Conservation (phyloP, 345 rosid genomes). For the Linum lewisii region DNA sequence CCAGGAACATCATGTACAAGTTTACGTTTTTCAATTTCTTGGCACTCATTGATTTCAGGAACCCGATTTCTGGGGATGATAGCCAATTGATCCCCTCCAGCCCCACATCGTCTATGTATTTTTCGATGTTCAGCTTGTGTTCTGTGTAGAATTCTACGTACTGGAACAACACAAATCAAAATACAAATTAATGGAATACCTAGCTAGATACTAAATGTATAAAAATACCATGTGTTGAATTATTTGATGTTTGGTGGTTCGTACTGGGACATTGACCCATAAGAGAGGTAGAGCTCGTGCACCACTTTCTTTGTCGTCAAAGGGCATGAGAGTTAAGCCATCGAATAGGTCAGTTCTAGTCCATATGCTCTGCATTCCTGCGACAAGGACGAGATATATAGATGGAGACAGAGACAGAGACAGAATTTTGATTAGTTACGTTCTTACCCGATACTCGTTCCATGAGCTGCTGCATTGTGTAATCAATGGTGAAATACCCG, state of each 20-base stretch:
- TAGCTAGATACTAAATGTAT: not conserved
- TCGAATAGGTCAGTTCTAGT: not conserved
- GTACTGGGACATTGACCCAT: not conserved
- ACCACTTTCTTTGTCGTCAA: not conserved
- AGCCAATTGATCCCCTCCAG: slow-evolving; percentile 17
- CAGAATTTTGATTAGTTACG: too few relatives aligned
- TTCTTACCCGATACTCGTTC: not conserved
- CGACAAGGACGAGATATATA: not conserved
- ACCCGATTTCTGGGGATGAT: slow-evolving; percentile 81
- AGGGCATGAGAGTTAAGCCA: not conserved
- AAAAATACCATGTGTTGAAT: not conserved
- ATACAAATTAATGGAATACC: not conserved
- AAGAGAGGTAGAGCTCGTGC: not conserved
- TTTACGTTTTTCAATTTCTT: slow-evolving; percentile 36
- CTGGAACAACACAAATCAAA: slow-evolving; percentile 28
- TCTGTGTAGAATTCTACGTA: slow-evolving; percentile 50
- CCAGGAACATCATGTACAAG: slow-evolving; percentile 58
- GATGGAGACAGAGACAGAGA: too few relatives aligned
- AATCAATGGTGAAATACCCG: slow-evolving; percentile 67
- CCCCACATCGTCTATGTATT: slow-evolving; percentile 23
- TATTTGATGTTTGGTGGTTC: not conserved
- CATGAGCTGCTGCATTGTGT: slow-evolving; percentile 14
- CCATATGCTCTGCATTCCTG: not conserved
- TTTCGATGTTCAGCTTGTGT: slow-evolving; percentile 39
- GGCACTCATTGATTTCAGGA: slow-evolving; percentile 46